Evolutionary conservation across 1,284 basidiomycete genomes (phyloP).

Genomic region (Chiua sp.): DNA sequence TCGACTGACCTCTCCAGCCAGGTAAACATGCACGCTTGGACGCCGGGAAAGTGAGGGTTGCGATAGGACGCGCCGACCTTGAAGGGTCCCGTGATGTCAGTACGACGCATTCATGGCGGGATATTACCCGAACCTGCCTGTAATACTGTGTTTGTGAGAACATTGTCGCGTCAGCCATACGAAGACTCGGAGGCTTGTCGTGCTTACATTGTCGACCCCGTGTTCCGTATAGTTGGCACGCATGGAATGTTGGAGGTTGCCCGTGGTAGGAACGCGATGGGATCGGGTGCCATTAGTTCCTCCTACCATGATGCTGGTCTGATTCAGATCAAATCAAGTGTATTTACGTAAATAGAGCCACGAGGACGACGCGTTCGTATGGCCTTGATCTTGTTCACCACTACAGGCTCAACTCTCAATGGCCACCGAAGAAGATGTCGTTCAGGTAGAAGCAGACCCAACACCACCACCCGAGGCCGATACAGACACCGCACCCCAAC

Average conservation of each 20-base stretch:
- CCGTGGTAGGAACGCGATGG: constrained; percentile 44
- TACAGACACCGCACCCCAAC: constrained; percentile 11
- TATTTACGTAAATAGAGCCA: not conserved
- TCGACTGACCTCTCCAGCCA: constrained; percentile 56
- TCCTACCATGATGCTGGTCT: constrained; percentile 4
- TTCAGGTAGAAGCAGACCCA: constrained; percentile 5
- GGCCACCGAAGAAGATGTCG: constrained; percentile 17
- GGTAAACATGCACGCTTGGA: constrained; percentile 58
- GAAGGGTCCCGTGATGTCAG: constrained; percentile 1
- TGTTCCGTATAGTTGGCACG: constrained; percentile 68
- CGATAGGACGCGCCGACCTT: constrained; percentile 68
- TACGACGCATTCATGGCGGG: not conserved
- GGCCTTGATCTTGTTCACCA: not conserved
- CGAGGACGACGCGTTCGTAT: too few relatives aligned
- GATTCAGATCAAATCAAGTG: not conserved
- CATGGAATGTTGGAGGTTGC: constrained; percentile 69
- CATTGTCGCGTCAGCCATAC: not conserved
- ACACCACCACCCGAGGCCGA: constrained; percentile 12
- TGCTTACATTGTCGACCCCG: constrained; percentile 66
- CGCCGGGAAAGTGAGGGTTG: constrained; percentile 75
- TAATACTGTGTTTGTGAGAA: constrained; percentile 27
- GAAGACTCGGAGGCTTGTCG: constrained; percentile 30
- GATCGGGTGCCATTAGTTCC: constrained; percentile 39
- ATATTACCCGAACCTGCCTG: constrained; percentile 27
- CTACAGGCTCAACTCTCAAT: constrained; percentile 12